Evolutionary conservation across 345 rosid genomes (phyloP), one percentile per base, ranked within the genome.

Genomic region (Pistacia atlantica): DNA sequence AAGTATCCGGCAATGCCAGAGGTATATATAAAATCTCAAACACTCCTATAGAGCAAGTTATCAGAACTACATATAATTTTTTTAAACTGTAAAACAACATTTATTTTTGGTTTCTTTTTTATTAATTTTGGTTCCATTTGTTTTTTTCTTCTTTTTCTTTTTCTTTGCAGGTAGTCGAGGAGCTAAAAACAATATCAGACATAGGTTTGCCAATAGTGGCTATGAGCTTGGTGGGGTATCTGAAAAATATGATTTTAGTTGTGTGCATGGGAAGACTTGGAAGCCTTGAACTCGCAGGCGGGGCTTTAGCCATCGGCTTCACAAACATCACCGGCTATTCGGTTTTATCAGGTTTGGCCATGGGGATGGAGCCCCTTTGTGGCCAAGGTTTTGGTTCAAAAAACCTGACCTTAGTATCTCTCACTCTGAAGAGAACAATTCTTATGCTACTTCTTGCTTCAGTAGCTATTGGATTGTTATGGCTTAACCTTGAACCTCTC

Each of bases 241-340:
- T 92, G 20, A 95, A 87, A 73, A 92, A 86, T 90, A 90, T 92
- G 94, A 62, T 89, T n/a, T 78, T 88, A 25, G 96, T 95, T 17
- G 86, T 87, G 35, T 93, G 89, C 88, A 87, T 95, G 94, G 98
- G 99, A 25, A 88, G 90, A 11, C 85, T 95, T 2, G 99, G 99
- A 52, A 90, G 92, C 65, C 89, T 93, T 1, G 99, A 95, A 84
- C 93, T 95, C 0, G 99, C 99, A 0, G 97, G 96, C 1, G 99
- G 99, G 14, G 93, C 98, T 3, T 81, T 95, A 56, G 97, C 99
- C 46, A 83, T 93, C 16, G 98, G 99, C 28, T 92, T 95, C 89
- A 89, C 97, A 67, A 95, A 95, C 86, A 90, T 95, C 75, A 93
- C 94, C 7, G 99, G 99, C 65, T 93, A 95, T 78, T 93, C 99